Evolutionary conservation across 2,329 filamentous ascomycete genomes (phyloP), one percentile per base, ranked within the genome.

Genomic region (Botrytis paeoniae): DNA sequence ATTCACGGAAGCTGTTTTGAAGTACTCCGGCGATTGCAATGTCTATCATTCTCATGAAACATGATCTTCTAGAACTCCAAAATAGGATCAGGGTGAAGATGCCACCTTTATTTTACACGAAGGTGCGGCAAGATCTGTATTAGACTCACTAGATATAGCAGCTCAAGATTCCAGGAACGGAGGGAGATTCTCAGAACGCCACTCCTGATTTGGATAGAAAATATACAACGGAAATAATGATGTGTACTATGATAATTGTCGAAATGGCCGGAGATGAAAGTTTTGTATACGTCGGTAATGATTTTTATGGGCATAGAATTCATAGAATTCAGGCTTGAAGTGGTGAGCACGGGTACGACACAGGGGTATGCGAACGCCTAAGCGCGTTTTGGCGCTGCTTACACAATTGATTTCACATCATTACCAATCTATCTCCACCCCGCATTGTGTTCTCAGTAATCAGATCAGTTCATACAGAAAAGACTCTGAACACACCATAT

Each of bases 351-450:
- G 37, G 35, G 37, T 41, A 41, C 7, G 6, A 63, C 35, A 41
- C 37, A 41, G 16, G 63, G 32, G 63, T 66, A 1, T 12, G 20
- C 9, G 14, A n/a, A 8, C 3, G 35, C 22, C 25, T 39, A 63
- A 41, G 69, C 45, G 20, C 32, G 25, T 35, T 14, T 45, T n/a
- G 6, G 25, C 48, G 51, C 39, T 18, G 39, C 29, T 45, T 48
- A 32, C 3, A 32, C 32, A 6, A 10, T 10, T 20, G 39, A 62
- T 62, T 70, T 61, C 57, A 60, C 22, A 65, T 43, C 25, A 71
- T 71, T 71, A 71, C 60, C 43, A 71, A 71, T 71, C 60, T 29
- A 41, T n/a, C 64, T 54, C 35, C n/a, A 12, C 20, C 43, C 69
- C 60, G 51, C 51, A 57, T 57, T 43, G 48, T 20, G 25, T 41